A percentile compares a stretch with the other conserved stretches of the same genome.
Evolutionary conservation across 2,329 filamentous ascomycete species (phyloP).

Genomic region (Diaporthe sp.): DNA sequence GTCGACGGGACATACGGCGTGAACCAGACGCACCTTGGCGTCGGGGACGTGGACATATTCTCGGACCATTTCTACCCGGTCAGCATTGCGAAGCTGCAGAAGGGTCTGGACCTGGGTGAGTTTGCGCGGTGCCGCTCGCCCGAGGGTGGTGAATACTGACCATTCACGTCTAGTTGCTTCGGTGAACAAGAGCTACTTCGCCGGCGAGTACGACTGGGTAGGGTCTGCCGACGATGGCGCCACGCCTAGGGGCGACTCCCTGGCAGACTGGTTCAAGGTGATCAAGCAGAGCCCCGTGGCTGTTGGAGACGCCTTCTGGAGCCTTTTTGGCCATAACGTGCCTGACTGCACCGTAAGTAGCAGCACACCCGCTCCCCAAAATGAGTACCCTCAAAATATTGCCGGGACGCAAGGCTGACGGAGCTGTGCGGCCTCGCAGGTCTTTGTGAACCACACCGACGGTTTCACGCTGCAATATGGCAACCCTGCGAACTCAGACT

Average conservation of each 20-base stretch:
- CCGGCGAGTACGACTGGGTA: slow-evolving; percentile 59
- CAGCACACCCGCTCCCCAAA: background rate
- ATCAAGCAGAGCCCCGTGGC: slow-evolving; percentile 51
- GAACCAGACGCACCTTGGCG: slow-evolving; percentile 53
- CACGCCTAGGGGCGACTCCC: slow-evolving; percentile 42
- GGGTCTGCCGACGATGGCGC: slow-evolving; percentile 38
- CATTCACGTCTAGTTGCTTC: slow-evolving; percentile 42
- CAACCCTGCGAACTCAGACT: slow-evolving; percentile 52
- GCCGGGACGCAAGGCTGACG: background rate
- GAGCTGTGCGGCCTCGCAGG: slow-evolving; percentile 39
- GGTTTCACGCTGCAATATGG: slow-evolving; percentile 57
- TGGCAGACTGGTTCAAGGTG: slow-evolving; percentile 52
- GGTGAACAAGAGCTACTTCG: slow-evolving; percentile 55
- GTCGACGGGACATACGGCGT: slow-evolving; percentile 61
- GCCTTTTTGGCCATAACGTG: slow-evolving; percentile 56
- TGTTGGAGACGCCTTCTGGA: slow-evolving; percentile 57
- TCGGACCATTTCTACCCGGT: slow-evolving; percentile 60
- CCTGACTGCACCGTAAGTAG: slow-evolving; percentile 53
- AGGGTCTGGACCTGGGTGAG: slow-evolving; percentile 43
- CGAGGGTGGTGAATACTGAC: too few species aligned
- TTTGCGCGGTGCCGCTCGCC: too few species aligned
- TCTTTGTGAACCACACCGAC: slow-evolving; percentile 56
- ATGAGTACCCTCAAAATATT: too few species aligned
- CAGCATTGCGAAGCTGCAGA: slow-evolving; percentile 50
- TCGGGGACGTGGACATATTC: slow-evolving; percentile 57